phyloP scores from a whole-genome alignment of 2,329 filamentous ascomycete genomes.

The Penicillium sp. region DNA sequence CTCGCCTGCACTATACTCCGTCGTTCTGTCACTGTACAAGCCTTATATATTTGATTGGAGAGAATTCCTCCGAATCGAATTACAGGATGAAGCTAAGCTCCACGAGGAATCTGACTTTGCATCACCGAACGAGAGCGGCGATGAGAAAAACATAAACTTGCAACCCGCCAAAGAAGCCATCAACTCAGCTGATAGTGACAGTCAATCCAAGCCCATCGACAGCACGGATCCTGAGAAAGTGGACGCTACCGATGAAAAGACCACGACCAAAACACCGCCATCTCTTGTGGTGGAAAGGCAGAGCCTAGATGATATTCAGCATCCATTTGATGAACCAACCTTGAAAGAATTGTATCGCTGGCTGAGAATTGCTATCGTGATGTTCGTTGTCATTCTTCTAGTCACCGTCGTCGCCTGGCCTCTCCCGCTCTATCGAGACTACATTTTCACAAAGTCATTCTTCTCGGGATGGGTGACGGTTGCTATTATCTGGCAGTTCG shows the following conservation, averaged over 20 bases:
- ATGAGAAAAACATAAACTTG: constrained; percentile 5
- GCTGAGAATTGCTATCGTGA: constrained; percentile 46
- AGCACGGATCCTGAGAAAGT: constrained; percentile 7
- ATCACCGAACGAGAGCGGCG: constrained; percentile 13
- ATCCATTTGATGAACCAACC: constrained; percentile 48
- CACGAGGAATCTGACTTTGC: constrained; percentile 15
- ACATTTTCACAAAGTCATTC: constrained; percentile 53
- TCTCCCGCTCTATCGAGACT: constrained; percentile 54
- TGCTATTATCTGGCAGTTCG: constrained; percentile 55
- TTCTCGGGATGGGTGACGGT: constrained; percentile 53
- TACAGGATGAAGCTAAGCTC: constrained; percentile 45
- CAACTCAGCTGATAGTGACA: neutral
- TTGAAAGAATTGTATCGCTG: constrained; percentile 41
- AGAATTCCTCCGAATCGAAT: constrained; percentile 53
- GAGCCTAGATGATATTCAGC: constrained; percentile 46
- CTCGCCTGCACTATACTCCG: constrained; percentile 51
- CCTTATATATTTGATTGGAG: constrained; percentile 50
- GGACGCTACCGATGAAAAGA: constrained; percentile 2
- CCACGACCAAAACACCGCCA: neutral
- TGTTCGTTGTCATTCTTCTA: constrained; percentile 49
- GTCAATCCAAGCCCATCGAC: neutral
- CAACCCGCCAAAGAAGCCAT: neutral
- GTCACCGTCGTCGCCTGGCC: constrained; percentile 56
- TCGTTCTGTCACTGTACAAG: constrained; percentile 48
- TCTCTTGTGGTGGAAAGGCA: constrained; percentile 9